These are phyloP conservation scores for Pestalotiopsis sp. DNA, from an alignment of 2,329 filamentous ascomycete genomes.

Conservation along the genomic window DNA sequence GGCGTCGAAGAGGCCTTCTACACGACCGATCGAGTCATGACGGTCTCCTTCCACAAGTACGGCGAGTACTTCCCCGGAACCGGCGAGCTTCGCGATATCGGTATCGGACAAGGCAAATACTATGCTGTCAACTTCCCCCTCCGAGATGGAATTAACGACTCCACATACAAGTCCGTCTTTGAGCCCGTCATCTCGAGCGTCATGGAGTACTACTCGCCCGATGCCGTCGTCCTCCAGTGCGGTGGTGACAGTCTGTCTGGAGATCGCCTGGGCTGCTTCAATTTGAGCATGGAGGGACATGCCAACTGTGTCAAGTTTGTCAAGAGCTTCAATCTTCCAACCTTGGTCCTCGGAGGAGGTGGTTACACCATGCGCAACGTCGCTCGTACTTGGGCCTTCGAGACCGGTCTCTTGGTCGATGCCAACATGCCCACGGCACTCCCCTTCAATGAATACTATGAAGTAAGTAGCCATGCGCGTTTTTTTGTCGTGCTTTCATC, in stretches of 20 bases:
- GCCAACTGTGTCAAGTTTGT: constrained; percentile 93
- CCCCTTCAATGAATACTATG: constrained; percentile 96
- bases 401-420: constrained; percentile 88
- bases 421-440: constrained; percentile 81
- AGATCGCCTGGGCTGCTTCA: constrained; percentile 94
- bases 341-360: constrained; percentile 91
- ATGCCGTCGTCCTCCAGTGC: constrained; percentile 93
- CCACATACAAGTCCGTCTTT: constrained; percentile 88
- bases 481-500: background rate
- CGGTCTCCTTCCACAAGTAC: constrained; percentile 94
- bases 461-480: constrained; percentile 45
- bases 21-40: constrained; percentile 90
- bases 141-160: constrained; percentile 88
- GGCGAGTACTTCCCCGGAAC: constrained; percentile 96
- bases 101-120: constrained; percentile 84
- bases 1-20: constrained; percentile 94
- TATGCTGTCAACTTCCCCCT: constrained; percentile 92
- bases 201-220: constrained; percentile 85
- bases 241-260: constrained; percentile 94
- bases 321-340: constrained; percentile 81
- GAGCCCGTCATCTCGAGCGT: constrained; percentile 86
- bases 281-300: constrained; percentile 94
- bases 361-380: constrained; percentile 98
- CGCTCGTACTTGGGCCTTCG: constrained; percentile 94
- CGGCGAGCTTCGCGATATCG: constrained; percentile 83